Base-by-base conservation (phyloP, 1,284 basidiomycete species). In the Heterobasidion annosum region DNA sequence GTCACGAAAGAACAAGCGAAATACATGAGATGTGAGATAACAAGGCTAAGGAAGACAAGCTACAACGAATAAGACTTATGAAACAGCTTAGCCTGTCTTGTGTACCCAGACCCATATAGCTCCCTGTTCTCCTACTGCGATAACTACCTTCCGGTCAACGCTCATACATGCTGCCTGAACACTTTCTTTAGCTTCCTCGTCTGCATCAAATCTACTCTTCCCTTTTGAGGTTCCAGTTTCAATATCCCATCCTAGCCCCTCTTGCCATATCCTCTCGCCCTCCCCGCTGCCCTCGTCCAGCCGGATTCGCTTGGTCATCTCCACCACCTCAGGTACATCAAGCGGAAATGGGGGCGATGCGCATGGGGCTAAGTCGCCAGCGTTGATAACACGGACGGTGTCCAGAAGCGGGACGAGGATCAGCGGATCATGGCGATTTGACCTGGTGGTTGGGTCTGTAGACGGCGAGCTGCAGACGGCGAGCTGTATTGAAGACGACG, bases 381-480 rank as follows among this genome's bases (percentile, higher is more conserved):
- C 18, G 25, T 53, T 47, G 12, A 48, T 18, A 7, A 83, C 64
- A 25, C 62, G 70, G 54, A 84, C 67, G 3, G 60, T 65, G 34
- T 68, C 70, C 15, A 70, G 71, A 8, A 71, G 65, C 0, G 82
- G 73, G 55, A 78, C 62, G 5, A 77, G 65, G 34, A 82, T 64
- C 37, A 85, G 60, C 13, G 82, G 82, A 59, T 82, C 78, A 56
- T 78, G 2, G 37, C 10, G 12, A 40, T 40, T 40, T 3, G n/a
- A n/a, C n/a, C 37, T n/a, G 7, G 37, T 40, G 37, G n/a, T n/a
- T 10, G 37, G 37, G 37, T 40, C 37, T 10, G n/a, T 25, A 25
- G 25, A 25, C 3, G 25, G 12, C 37, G 37, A 40, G 37, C 37
- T 10, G n/a, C n/a, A 40, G 37, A 40, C 4, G 37, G 12, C n/a